Conservation (phyloP, 768 basidiomycete species). For the Leccinum longicurvipes region DNA sequence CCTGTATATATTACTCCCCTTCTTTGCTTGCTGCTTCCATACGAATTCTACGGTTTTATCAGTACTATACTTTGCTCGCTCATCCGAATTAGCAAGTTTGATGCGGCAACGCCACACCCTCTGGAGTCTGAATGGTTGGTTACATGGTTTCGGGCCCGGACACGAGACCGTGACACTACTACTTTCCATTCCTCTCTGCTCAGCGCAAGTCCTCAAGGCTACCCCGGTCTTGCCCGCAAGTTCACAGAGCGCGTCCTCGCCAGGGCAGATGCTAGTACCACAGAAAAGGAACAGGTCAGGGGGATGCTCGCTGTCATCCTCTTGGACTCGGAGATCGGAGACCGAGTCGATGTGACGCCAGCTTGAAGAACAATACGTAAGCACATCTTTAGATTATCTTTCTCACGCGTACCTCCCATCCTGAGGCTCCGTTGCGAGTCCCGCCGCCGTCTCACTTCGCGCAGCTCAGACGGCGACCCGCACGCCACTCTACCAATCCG, state of each 20-base stretch:
- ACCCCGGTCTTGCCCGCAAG: constrained; percentile 70
- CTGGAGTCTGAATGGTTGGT: too few species aligned
- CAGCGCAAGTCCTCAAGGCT: constrained; percentile 79
- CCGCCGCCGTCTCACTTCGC: constrained; percentile 83
- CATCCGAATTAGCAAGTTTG: too few species aligned
- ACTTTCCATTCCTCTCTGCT: too few species aligned
- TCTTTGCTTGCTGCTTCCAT: too few species aligned
- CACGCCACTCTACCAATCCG: constrained; percentile 73
- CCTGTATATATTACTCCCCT: too few species aligned
- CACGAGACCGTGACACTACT: too few species aligned
- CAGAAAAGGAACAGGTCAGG: constrained; percentile 61
- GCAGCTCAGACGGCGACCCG: constrained; percentile 78
- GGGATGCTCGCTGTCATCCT: constrained; percentile 80
- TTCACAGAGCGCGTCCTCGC: constrained; percentile 70
- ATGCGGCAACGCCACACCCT: too few species aligned
- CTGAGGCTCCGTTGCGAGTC: constrained; percentile 53
- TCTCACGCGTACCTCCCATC: constrained; percentile 55
- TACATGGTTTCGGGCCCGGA: too few species aligned
- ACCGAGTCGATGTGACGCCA: constrained; percentile 68
- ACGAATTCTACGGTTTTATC: too few species aligned
- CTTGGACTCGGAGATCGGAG: constrained; percentile 78
- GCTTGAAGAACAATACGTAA: constrained; percentile 58
- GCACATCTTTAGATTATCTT: constrained; percentile 53
- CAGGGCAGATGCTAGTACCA: constrained; percentile 39
- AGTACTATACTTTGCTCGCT: too few species aligned